Conservation (phyloP, 257 asterid genomes). For the Parsonsia alboflavescens region DNA sequence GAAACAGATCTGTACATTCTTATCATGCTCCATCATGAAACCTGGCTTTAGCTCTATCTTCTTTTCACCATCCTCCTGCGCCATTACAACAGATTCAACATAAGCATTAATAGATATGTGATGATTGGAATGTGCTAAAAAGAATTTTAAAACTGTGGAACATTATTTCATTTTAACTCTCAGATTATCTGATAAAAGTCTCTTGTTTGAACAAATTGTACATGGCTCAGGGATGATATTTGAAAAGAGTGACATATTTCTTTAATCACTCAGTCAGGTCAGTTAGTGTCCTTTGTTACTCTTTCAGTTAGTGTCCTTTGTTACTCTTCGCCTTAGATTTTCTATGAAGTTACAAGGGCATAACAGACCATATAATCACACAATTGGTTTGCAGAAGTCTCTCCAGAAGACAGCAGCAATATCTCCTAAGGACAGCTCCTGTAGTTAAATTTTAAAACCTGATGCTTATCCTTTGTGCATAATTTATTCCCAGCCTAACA, state of each 20-base stretch:
- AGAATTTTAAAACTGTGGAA: background rate
- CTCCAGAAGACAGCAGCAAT: background rate
- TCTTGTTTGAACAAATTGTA: background rate
- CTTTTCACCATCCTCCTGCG: slow-evolving; percentile 83
- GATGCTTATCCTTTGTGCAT: background rate
- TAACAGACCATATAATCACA: background rate
- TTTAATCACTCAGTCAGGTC: background rate
- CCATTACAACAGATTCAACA: slow-evolving; percentile 8
- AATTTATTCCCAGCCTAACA: background rate
- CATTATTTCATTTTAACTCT: background rate
- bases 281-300: no score
- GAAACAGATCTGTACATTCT: slow-evolving; percentile 45
- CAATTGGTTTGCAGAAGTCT: background rate
- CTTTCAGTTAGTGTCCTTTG: no score
- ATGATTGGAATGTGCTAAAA: background rate
- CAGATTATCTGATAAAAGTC: background rate
- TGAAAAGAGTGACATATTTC: background rate
- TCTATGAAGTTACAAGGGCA: background rate
- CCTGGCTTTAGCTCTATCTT: slow-evolving; percentile 96
- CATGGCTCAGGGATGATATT: background rate
- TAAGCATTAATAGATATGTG: background rate
- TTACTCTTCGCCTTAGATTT: background rate
- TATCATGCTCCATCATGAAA: slow-evolving; percentile 91
- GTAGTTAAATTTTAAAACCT: background rate
- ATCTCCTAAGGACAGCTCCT: background rate